Base-by-base conservation (phyloP, 108 stramenopile species). In the Aurantiochytrium sp. region DNA sequence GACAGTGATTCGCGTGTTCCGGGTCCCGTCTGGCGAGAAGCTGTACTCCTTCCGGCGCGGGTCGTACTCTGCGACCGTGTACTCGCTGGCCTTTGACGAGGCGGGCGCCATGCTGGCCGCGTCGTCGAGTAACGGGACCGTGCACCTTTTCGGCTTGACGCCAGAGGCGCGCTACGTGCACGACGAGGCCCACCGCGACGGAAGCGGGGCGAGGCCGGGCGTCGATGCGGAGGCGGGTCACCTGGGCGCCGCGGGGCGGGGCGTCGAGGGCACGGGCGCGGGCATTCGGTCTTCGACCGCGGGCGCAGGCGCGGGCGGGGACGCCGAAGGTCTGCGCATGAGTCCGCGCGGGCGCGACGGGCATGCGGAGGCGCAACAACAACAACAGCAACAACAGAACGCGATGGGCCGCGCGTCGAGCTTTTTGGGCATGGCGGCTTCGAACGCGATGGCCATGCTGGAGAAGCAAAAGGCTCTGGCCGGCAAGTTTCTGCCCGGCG, bases 51-150 rank as follows among this genome's bases (percentile, higher is more conserved):
- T 91, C 1, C 87, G 90, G 39, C 90, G 91, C 6, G 91, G 91
- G 17, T 68, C 54, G 5, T 90, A 89, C 52, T 54, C 90, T 53
- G 88, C 89, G 52, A 89, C 68, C 39, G 90, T 92, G 39, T 90
- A 90, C 90, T 92, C 91, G 34, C 90, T 92, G 39, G 88, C 91
- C 45, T 92, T 92, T 90, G 90, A 91, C 88, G 45, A 87, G 30
- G 88, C 86, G 36, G 88, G 88, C 36, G 87, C 89, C 19, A 89
- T 89, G n/a, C 91, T 92, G 24, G 91, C 91, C 48, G 91, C 89
- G 24, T 89, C 91, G 8, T 88, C 89, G 85, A 89, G 88, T 37
- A 91, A 59, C 52, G 89, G 91, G 6, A 92, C 91, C 3, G 90
- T 92, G 15, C 91, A 92, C 39, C 65, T 92, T n/a, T 92, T 92